Evolutionary conservation across 192 early-diverging fungal species (phyloP), one percentile per base, ranked within the genome.

Genomic region (Chytriomyces confervae): DNA sequence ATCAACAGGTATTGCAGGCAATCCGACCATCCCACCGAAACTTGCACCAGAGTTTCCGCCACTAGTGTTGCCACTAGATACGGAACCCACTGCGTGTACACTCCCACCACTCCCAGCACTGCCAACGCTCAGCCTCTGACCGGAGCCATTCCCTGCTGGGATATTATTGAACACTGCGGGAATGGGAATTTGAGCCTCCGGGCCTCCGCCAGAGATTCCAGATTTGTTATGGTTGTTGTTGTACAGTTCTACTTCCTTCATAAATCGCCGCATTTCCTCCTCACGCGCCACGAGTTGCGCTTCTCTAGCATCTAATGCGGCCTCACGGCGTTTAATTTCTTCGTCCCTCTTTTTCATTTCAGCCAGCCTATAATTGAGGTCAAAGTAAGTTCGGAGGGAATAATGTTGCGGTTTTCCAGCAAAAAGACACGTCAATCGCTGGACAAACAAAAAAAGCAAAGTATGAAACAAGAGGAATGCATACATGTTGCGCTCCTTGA

Each of bases 281-380:
- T 81, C 78, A 24, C 70, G 72, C 29, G 69, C 64, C 9, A 29
- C 45, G 18, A 81, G 13, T 20, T 48, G 6, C 9, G 68, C 76
- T 46, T 81, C 80, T 36, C 78, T 72, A 16, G 68, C 66, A 10
- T 70, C 61, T 16, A 83, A 10, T 24, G 45, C 67, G 44, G 50
- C 57, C 51, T 83, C 81, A 13, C 81, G 73, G 60, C 62, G 29
- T 64, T 48, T 24, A 20, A 83, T 46, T 36, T 81, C 78, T 16
- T 83, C 78, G 57, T 83, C 81, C 9, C 71, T n/a, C 48, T 51
- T 61, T 60, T 66, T 77, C 16, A 80, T 53, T 20, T 81, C 80
- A 6, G 51, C 66, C 18, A 62, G 53, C 11, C 80, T 65, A 24
- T 29, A 65, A 18, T 45, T n/a, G n/a, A n/a, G n/a, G n/a, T n/a